Percentiles rank a stretch among this genome's conserved stretches.
Evolutionary conservation across 1,139 yeast species (phyloP).

Genomic region (Taphrina pruni): DNA sequence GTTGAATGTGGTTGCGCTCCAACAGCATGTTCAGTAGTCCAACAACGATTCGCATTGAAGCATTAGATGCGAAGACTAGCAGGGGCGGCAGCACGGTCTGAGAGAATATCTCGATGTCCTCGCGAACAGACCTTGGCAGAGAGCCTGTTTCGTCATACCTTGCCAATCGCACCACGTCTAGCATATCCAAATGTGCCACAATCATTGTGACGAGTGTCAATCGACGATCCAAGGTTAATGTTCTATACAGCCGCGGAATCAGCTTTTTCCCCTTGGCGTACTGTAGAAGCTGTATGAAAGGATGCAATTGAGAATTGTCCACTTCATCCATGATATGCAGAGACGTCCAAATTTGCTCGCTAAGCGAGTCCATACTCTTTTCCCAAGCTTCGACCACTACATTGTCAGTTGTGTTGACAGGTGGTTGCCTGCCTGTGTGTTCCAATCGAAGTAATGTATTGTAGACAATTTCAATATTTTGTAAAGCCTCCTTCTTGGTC

Average conservation of each 20-base stretch:
- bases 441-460: slow-evolving; percentile 80
- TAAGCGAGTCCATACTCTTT: slow-evolving; percentile 49
- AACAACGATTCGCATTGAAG: slow-evolving; percentile 79
- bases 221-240: slow-evolving; percentile 76
- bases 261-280: slow-evolving; percentile 89
- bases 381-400: slow-evolving; percentile 50
- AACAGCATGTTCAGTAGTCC: slow-evolving; percentile 78
- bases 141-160: slow-evolving; percentile 66
- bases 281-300: slow-evolving; percentile 81
- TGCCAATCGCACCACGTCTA: slow-evolving; percentile 80
- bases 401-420: slow-evolving; percentile 49
- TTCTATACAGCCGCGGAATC: slow-evolving; percentile 85
- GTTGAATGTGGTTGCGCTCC: slow-evolving; percentile 70
- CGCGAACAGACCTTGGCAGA: slow-evolving; percentile 55
- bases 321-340: slow-evolving; percentile 63
- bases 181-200: slow-evolving; percentile 79
- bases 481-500: slow-evolving; percentile 51
- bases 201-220: slow-evolving; percentile 78
- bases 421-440: slow-evolving; percentile 70
- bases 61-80: slow-evolving; percentile 83
- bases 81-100: slow-evolving; percentile 83
- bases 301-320: slow-evolving; percentile 56
- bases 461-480: slow-evolving; percentile 73
- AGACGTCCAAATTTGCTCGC: slow-evolving; percentile 70
- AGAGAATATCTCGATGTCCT: slow-evolving; percentile 79